These are phyloP conservation scores for Monosporozyma aerobia DNA, from an alignment of 805 yeast genomes.

Conservation along the genomic window DNA sequence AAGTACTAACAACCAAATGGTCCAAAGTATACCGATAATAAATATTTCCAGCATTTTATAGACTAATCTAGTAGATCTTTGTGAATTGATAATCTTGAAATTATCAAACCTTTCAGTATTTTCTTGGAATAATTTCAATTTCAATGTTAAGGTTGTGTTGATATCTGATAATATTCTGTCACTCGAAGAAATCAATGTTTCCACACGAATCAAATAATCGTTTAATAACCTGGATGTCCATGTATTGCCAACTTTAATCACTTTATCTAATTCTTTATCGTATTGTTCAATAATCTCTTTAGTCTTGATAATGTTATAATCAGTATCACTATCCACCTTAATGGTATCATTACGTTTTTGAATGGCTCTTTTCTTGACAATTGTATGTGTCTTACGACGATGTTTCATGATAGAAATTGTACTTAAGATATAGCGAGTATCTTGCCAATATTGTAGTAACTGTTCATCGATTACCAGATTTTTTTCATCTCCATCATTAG, in stretches of 20 bases:
- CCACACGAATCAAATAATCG: slow-evolving; percentile 45
- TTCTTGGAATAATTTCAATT: slow-evolving; percentile 34
- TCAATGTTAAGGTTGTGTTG: slow-evolving; percentile 59
- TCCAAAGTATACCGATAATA: slow-evolving; percentile 23
- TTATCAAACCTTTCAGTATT: slow-evolving; percentile 25
- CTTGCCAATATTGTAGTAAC: slow-evolving; percentile 20
- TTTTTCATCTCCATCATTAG: slow-evolving; percentile 5
- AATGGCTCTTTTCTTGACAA: slow-evolving; percentile 16
- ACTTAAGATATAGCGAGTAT: slow-evolving; percentile 18
- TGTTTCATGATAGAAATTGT: slow-evolving; percentile 21
- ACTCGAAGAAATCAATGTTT: slow-evolving; percentile 49
- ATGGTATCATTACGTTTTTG: slow-evolving; percentile 9
- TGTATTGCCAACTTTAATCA: slow-evolving; percentile 23
- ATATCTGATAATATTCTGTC: slow-evolving; percentile 67
- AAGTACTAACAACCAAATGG: slow-evolving; percentile 25
- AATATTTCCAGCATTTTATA: slow-evolving; percentile 22
- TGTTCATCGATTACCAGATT: slow-evolving; percentile 14
- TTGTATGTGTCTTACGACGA: slow-evolving; percentile 20
- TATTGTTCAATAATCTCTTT: slow-evolving; percentile 14
- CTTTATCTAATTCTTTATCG: slow-evolving; percentile 19
- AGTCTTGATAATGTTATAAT: slow-evolving; percentile 12
- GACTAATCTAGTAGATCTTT: slow-evolving; percentile 14
- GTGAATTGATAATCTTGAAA: slow-evolving; percentile 17
- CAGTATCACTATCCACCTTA: slow-evolving; percentile 10
- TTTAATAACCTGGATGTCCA: slow-evolving; percentile 25